Conservation (phyloP, 495 filamentous ascomycete species). For the Friedmanniomyces endolithicus region DNA sequence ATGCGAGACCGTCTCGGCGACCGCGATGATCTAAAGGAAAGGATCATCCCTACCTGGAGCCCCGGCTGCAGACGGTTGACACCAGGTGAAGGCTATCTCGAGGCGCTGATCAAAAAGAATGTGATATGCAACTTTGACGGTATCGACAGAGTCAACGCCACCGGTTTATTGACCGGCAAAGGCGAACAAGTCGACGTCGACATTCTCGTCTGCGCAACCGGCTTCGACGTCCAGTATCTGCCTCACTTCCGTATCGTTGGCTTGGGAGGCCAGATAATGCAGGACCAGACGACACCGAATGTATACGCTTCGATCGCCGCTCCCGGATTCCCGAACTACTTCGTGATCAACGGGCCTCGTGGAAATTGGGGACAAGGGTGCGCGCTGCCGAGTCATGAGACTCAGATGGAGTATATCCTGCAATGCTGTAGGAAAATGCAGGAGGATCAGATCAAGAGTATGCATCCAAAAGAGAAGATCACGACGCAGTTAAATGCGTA, state of each 20-base stretch:
- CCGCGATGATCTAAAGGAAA: slow-evolving; percentile 21
- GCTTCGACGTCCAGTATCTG: slow-evolving; percentile 39
- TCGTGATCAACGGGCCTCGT: slow-evolving; percentile 6
- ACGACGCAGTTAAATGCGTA: slow-evolving; percentile 2
- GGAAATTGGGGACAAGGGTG: slow-evolving; percentile 2
- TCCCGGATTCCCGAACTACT: slow-evolving; percentile 15
- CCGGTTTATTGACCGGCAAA: slow-evolving; percentile 20
- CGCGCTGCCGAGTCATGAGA: slow-evolving; percentile 1
- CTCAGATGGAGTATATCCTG: slow-evolving; percentile 5
- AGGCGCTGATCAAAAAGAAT: slow-evolving; percentile 24
- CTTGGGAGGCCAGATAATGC: slow-evolving; percentile 24
- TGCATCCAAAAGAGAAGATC: slow-evolving; percentile 5
- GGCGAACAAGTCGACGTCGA: slow-evolving; percentile 27
- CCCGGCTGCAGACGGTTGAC: slow-evolving; percentile 24
- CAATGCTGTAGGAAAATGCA: slow-evolving; percentile 4
- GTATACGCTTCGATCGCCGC: slow-evolving; percentile 6
- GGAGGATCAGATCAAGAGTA: slow-evolving; percentile 5
- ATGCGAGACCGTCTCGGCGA: slow-evolving; percentile 13
- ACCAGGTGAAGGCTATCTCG: slow-evolving; percentile 27
- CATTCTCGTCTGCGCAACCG: slow-evolving; percentile 37
- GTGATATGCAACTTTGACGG: slow-evolving; percentile 24
- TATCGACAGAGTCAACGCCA: slow-evolving; percentile 22
- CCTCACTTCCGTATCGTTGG: slow-evolving; percentile 40
- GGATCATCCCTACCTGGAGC: slow-evolving; percentile 21
- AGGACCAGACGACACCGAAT: slow-evolving; percentile 16